Percentiles rank a stretch among this genome's conserved stretches.
Evolutionary conservation across 2,329 filamentous ascomycete species (phyloP).

Genomic region (Venturia oleaginea): DNA sequence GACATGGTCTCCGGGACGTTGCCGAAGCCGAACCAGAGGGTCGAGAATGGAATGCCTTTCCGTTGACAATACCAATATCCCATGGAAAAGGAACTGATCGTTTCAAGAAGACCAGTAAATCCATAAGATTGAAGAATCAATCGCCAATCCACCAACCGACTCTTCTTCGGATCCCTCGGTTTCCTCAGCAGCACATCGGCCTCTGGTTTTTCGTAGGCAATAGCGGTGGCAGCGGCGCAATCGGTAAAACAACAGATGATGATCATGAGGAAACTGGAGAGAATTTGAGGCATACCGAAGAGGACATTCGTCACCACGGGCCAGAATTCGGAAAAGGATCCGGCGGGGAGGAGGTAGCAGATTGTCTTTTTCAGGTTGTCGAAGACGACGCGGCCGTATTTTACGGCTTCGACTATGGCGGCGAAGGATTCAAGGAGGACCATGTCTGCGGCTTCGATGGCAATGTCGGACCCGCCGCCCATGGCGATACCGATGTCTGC

Average conservation of each 20-base stretch:
- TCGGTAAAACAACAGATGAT: constrained; percentile 62
- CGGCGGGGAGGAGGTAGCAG: constrained; percentile 64
- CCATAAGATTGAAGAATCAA: constrained; percentile 66
- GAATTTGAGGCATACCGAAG: constrained; percentile 64
- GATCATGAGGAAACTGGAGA: constrained; percentile 63
- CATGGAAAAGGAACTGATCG: constrained; percentile 35
- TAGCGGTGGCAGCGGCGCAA: constrained; percentile 60
- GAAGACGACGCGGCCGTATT: constrained; percentile 67
- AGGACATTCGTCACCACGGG: constrained; percentile 64
- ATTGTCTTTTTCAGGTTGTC: constrained; percentile 70
- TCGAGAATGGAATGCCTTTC: constrained; percentile 55
- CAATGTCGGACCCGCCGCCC: constrained; percentile 48
- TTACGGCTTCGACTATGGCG: constrained; percentile 62
- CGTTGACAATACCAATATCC: constrained; percentile 36
- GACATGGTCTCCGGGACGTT: constrained; percentile 38
- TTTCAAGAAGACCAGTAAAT: constrained; percentile 51
- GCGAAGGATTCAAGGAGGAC: constrained; percentile 60
- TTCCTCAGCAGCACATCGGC: constrained; percentile 62
- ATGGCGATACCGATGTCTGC: constrained; percentile 53
- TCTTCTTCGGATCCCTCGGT: constrained; percentile 58
- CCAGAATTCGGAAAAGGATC: constrained; percentile 67
- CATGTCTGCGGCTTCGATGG: constrained; percentile 55
- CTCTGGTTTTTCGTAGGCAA: constrained; percentile 70
- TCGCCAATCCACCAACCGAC: constrained; percentile 64
- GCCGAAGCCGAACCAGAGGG: constrained; percentile 61